phyloP scores from a whole-genome alignment of 495 filamentous ascomycete genomes.

The Xylaria grammica region DNA sequence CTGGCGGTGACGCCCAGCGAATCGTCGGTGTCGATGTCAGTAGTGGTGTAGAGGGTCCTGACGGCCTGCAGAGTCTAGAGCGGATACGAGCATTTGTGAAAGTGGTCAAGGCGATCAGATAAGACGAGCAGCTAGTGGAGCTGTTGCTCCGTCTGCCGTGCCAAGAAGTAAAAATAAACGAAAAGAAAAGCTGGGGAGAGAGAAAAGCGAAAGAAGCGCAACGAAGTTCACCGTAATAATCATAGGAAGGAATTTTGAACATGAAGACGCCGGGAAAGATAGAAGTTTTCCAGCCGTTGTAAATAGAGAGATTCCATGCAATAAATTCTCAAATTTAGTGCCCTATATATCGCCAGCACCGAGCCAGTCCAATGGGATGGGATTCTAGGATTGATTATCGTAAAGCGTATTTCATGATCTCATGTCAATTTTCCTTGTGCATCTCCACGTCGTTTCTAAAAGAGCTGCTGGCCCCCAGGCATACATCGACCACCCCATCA shows the following conservation, averaged over 20 bases:
- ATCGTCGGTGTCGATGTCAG: slow-evolving; percentile 90
- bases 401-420: neutral
- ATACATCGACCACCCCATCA: too few relatives aligned
- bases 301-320: neutral
- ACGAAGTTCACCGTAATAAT: neutral
- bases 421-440: neutral
- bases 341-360: neutral
- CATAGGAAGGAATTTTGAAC: neutral
- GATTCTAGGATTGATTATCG: neutral
- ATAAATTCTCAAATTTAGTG: too few relatives aligned
- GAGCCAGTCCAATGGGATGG: too few relatives aligned
- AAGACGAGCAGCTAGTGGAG: slow-evolving; percentile 6
- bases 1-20: slow-evolving; percentile 60
- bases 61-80: slow-evolving; percentile 78
- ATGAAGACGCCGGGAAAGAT: neutral
- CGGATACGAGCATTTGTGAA: slow-evolving; percentile 84
- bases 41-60: slow-evolving; percentile 81
- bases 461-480: too few relatives aligned
- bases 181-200: slow-evolving; percentile 1
- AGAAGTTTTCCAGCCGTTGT: neutral
- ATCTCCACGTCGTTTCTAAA: neutral
- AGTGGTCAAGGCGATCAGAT: slow-evolving; percentile 65
- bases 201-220: neutral
- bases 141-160: neutral
- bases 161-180: slow-evolving; percentile 6